Base-by-base conservation (phyloP, 2,329 filamentous ascomycete genomes). In the Aspergillus versicolor region DNA sequence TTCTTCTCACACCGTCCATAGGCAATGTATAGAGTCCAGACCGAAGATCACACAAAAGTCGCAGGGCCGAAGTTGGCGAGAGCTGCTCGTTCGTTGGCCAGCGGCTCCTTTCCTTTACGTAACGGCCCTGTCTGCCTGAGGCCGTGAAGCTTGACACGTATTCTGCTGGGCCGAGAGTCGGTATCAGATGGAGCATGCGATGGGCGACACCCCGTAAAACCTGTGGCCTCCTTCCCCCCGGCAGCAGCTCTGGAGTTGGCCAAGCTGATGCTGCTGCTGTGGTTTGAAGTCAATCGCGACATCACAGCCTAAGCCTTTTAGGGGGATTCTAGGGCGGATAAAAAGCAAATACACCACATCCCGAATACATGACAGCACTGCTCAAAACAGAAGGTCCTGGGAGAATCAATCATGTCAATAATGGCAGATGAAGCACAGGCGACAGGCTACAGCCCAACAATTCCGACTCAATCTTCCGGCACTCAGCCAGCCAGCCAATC, bases 31-130 rank as follows among this genome's bases (percentile, higher is more conserved):
- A 30, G 27, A 37, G 52, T 42, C 52, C 52, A 54, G 52, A 42
- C 52, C 52, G 47, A 49, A 22, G 51, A 53, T 53, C 51, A 43
- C 43, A 47, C 27, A 32, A 21, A 44, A 13, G 21, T 15, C 42
- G 42, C 27, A 30, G 27, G 27, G 27, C 27, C 37, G 24, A 34
- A 32, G 48, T 17, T 30, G 37, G 38, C 38, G 34, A 22, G 42
- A 30, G 27, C 27, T 30, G 27, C 27, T 30, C 43, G 21, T 37
- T 11, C n/a, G 19, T 40, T 17, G 34, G 56, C 52, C 56, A 58
- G 48, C 55, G 42, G 51, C 44, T 43, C 52, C 56, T 58, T 58
- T 58, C 34, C 56, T 58, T 58, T 58, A 58, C 56, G 56, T 58
- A 58, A 58, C 51, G 24, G 43, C 27, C 38, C n/a, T 13, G 40